phyloP scores from a whole-genome alignment of 2,329 filamentous ascomycete species.

The Teratosphaeria zuluensis region DNA sequence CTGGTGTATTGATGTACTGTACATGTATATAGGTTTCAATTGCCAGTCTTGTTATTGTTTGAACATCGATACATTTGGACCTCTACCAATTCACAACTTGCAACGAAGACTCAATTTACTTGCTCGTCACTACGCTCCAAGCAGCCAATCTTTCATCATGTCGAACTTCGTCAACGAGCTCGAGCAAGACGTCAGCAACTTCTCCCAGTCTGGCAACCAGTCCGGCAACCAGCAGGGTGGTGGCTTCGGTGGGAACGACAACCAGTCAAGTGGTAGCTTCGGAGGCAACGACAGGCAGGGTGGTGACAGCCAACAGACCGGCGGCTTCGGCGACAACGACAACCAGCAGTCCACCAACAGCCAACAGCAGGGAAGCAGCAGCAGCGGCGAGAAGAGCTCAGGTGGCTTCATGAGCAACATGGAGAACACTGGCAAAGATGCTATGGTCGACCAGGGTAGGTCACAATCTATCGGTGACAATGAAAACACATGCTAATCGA shows the following conservation, averaged over 20 bases:
- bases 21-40: neutral
- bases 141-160: neutral
- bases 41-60: neutral
- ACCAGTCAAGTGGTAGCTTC: neutral
- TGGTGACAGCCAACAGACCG: neutral
- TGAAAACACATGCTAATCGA: neutral
- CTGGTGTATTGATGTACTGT: neutral
- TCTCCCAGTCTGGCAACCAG: neutral
- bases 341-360: neutral
- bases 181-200: slow-evolving; percentile 1
- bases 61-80: neutral
- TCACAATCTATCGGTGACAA: neutral
- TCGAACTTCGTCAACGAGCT: slow-evolving; percentile 2
- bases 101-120: neutral
- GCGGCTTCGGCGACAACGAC: slow-evolving; percentile 1
- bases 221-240: neutral
- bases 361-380: slow-evolving; percentile 2
- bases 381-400: neutral
- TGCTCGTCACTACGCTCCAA: neutral
- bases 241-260: neutral
- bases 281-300: slow-evolving; percentile 2
- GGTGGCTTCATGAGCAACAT: slow-evolving; percentile 8
- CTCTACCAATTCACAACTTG: neutral
- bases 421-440: slow-evolving; percentile 8
- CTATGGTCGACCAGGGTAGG: slow-evolving; percentile 9